These are phyloP conservation scores for Amoebophrya sp. DNA, from an alignment of 169 alveolate species.

Conservation along the genomic window DNA sequence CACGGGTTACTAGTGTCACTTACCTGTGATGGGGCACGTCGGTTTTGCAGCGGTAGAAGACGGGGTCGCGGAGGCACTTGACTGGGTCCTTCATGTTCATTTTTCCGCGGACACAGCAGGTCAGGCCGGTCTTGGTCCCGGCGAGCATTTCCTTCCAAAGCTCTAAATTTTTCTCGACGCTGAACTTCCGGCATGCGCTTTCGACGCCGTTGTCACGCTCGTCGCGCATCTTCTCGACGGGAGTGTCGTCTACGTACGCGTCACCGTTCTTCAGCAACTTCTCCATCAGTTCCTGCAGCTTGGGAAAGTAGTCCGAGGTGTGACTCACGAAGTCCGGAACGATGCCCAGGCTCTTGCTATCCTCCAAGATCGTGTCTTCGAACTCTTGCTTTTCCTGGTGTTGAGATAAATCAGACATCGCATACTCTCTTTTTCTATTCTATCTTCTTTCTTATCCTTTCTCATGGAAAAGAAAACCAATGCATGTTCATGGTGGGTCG, in stretches of 20 bases:
- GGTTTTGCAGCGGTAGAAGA: constrained; percentile 83
- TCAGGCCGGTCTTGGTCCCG: constrained; percentile 77
- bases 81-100: constrained; percentile 86
- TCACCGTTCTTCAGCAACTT: constrained; percentile 54
- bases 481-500: too few species aligned
- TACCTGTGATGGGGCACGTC: constrained; percentile 82
- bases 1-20: too few species aligned
- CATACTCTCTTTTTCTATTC: too few species aligned
- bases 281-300: constrained; percentile 61
- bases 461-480: too few species aligned
- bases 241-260: constrained; percentile 94
- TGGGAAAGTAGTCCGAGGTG: constrained; percentile 90
- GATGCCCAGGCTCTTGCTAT: constrained; percentile 78
- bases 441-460: too few species aligned
- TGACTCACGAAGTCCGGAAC: constrained; percentile 77
- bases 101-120: constrained; percentile 94
- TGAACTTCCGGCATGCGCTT: constrained; percentile 61
- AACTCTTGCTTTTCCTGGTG: constrained; percentile 85
- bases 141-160: constrained; percentile 77
- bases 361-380: constrained; percentile 85
- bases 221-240: constrained; percentile 88
- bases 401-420: too few species aligned
- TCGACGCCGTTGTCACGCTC: constrained; percentile 92
- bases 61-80: constrained; percentile 98
- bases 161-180: constrained; percentile 83